phyloP scores from a whole-genome alignment of 305 asterid species.

The Fraxinus platypoda region DNA sequence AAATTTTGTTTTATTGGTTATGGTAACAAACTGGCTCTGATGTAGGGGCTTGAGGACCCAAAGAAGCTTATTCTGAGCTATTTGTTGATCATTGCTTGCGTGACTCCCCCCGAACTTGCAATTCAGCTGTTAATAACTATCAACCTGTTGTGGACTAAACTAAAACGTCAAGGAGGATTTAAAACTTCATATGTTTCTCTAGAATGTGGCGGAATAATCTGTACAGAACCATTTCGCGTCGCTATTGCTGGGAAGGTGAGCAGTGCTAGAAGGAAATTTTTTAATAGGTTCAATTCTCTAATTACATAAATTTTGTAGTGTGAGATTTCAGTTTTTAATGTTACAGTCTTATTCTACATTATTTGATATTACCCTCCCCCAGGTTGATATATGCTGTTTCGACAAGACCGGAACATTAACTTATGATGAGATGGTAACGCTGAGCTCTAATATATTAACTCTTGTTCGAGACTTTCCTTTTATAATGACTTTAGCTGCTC shows the following conservation, averaged over 20 bases:
- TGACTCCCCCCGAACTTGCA: not conserved
- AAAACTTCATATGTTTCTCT: no score
- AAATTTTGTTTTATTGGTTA: not conserved
- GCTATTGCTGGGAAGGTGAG: conserved; percentile 40
- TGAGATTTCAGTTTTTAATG: no score
- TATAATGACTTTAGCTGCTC: conserved; percentile 8
- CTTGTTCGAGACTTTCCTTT: conserved; percentile 18
- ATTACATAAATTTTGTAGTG: no score
- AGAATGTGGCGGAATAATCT: not conserved
- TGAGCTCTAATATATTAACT: conserved; percentile 20
- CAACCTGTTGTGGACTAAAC: not conserved
- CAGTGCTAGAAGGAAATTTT: not conserved
- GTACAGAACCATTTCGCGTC: not conserved
- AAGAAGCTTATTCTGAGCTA: not conserved
- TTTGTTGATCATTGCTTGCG: not conserved
- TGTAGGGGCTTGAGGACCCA: not conserved
- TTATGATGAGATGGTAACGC: conserved; percentile 89
- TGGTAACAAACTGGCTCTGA: not conserved
- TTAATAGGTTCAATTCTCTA: no score
- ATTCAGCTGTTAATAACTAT: no score
- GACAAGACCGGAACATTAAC: conserved; percentile 95
- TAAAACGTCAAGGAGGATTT: no score
- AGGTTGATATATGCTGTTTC: conserved; percentile 98
- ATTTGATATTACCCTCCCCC: conserved; percentile 32
- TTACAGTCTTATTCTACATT: not conserved